Evolutionary conservation across 345 rosid species (phyloP).

Genomic region (Salix viminalis): DNA sequence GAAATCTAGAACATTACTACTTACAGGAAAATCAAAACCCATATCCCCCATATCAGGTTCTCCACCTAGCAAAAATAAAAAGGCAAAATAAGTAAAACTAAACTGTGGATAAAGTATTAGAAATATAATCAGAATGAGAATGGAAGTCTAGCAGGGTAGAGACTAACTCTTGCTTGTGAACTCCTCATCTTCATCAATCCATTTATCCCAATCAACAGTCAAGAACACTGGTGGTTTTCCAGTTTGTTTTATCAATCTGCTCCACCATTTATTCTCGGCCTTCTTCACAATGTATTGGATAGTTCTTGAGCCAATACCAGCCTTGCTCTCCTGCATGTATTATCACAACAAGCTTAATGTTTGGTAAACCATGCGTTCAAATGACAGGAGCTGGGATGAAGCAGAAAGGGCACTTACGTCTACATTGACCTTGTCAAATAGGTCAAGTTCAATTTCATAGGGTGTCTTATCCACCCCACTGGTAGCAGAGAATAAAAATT

Average conservation of each 20-base stretch:
- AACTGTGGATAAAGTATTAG: background rate
- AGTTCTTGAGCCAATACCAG: conserved; percentile 37
- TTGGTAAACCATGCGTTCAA: background rate
- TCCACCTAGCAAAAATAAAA: background rate
- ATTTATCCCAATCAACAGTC: conserved; percentile 61
- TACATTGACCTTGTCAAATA: conserved; percentile 43
- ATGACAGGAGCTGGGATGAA: background rate
- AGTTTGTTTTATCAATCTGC: conserved; percentile 38
- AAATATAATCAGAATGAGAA: background rate
- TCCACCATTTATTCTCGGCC: conserved; percentile 57
- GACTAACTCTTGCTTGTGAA: conserved; percentile 20
- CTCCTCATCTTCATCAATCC: conserved; percentile 64
- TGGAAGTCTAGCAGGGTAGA: background rate
- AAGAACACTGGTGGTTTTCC: conserved; percentile 49
- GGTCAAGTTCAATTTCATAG: conserved; percentile 46
- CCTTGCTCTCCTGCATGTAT: conserved; percentile 48
- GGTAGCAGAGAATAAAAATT: conserved; percentile 46
- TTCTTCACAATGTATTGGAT: conserved; percentile 46
- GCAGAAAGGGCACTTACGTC: conserved; percentile 27
- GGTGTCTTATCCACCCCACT: conserved; percentile 41
- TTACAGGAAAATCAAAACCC: conserved; percentile 45
- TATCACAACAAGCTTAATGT: background rate
- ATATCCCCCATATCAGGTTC: conserved; percentile 22
- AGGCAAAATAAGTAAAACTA: conserved; percentile 7
- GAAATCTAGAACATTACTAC: background rate